Conservation (phyloP, 2,329 filamentous ascomycete species). For the Colletotrichum sp. region DNA sequence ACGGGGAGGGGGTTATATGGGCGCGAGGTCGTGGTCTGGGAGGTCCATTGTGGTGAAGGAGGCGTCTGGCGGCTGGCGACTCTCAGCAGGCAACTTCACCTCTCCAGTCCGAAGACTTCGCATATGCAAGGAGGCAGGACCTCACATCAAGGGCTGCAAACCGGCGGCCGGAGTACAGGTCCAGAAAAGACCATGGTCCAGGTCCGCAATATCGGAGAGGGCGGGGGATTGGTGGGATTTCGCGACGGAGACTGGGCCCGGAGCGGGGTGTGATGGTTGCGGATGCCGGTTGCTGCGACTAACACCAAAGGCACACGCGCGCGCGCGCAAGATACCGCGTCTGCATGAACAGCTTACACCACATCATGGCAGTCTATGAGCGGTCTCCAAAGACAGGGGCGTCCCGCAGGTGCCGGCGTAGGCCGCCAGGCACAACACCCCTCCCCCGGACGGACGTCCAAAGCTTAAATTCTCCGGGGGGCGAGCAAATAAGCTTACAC, state of each 20-base stretch:
- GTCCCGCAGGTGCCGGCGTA: background rate
- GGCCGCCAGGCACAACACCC: background rate
- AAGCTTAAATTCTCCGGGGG: constrained; percentile 8
- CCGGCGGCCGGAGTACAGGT: background rate
- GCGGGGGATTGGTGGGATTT: constrained; percentile 12
- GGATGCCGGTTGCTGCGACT: background rate
- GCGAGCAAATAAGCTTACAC: background rate
- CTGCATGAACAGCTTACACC: background rate
- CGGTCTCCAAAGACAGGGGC: background rate
- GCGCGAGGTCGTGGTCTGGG: background rate
- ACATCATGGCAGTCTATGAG: background rate
- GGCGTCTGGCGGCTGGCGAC: background rate
- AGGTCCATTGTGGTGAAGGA: background rate
- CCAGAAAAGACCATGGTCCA: background rate
- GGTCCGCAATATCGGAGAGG: background rate
- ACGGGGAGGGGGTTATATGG: background rate
- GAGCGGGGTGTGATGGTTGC: background rate
- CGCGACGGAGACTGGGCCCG: background rate
- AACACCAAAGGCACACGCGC: background rate
- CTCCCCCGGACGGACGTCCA: background rate
- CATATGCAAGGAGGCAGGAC: background rate
- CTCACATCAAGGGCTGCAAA: background rate
- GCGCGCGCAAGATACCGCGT: background rate
- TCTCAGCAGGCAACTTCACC: background rate
- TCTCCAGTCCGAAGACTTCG: background rate